These are phyloP conservation scores for Hansenula sp. DNA, from an alignment of 1,139 yeast species.

Conservation along the genomic window DNA sequence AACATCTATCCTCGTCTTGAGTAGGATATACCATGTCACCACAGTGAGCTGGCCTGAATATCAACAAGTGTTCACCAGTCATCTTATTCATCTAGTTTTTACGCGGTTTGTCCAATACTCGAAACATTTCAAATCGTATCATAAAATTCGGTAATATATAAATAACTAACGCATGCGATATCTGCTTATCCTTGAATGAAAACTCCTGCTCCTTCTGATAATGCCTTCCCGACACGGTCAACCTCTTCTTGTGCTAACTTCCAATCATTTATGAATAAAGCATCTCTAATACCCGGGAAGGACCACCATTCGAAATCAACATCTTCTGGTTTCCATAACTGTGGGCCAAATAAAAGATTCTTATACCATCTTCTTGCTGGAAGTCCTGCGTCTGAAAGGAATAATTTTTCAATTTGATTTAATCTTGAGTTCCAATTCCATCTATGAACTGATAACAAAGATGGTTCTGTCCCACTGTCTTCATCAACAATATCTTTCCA, in stretches of 20 bases:
- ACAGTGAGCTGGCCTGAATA: no score
- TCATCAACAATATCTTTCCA: conserved; percentile 47
- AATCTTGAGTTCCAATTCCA: conserved; percentile 78
- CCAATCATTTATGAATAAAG: conserved; percentile 45
- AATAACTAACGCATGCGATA: no score
- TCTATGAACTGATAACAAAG: conserved; percentile 64
- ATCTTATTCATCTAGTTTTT: no score
- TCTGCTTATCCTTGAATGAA: conserved; percentile 6
- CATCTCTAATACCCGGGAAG: conserved; percentile 75
- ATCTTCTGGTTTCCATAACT: conserved; percentile 50
- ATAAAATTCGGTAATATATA: no score
- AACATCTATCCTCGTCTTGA: no score
- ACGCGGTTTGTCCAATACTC: no score
- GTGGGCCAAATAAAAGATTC: conserved; percentile 70
- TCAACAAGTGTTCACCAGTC: no score
- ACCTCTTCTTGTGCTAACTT: conserved; percentile 45
- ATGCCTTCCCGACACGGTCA: conserved; percentile 37
- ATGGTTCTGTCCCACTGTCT: conserved; percentile 53
- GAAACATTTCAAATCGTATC: no score
- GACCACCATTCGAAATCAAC: conserved; percentile 54
- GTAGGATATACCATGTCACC: no score
- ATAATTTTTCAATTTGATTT: conserved; percentile 50
- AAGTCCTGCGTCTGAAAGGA: conserved; percentile 45
- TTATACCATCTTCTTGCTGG: conserved; percentile 62
- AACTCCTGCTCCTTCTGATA: conserved; percentile 28